Evolutionary conservation across 768 basidiomycete species (phyloP).

Genomic region (Mycena floridula): DNA sequence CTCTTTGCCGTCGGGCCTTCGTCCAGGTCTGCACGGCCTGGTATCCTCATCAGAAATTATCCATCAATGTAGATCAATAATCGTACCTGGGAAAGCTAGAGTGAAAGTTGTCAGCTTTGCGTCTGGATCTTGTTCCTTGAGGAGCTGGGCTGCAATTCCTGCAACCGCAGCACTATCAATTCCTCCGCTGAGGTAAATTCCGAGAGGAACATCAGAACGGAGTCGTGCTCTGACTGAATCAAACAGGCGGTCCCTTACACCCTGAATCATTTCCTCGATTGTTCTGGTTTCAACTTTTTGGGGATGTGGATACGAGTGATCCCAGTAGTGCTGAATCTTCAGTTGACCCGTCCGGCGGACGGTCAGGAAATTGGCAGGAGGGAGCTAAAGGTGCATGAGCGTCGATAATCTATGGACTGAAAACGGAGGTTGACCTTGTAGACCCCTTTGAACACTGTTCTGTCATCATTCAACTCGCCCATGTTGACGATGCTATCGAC

Average conservation of each 20-base stretch:
- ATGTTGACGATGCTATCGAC: slow-evolving; percentile 8
- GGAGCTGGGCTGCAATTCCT: slow-evolving; percentile 8
- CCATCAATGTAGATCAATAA: no score
- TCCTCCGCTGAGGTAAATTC: slow-evolving; percentile 11
- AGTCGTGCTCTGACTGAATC: slow-evolving; percentile 4
- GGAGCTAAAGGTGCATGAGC: no score
- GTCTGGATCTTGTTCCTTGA: slow-evolving; percentile 8
- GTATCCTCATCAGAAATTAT: neutral
- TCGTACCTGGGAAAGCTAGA: slow-evolving; percentile 7
- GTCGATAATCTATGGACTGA: no score
- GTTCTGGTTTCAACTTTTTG: neutral
- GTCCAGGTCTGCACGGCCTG: slow-evolving; percentile 3
- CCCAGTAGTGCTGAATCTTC: slow-evolving; percentile 8
- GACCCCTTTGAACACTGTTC: slow-evolving; percentile 11
- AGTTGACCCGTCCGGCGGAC: slow-evolving; percentile 2
- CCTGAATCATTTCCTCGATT: slow-evolving; percentile 2
- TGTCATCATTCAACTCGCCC: slow-evolving; percentile 6
- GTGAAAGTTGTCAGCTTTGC: slow-evolving; percentile 8
- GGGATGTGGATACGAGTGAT: neutral
- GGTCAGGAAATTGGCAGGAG: slow-evolving; percentile 1
- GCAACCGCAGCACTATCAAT: slow-evolving; percentile 12
- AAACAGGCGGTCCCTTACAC: neutral
- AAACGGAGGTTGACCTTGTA: slow-evolving; percentile 4
- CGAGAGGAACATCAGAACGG: slow-evolving; percentile 7
- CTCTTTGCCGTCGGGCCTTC: slow-evolving; percentile 8